Percentiles rank a stretch among this genome's conserved stretches.
These are phyloP conservation scores for Echinosophora koreensis DNA, from an alignment of 306 rosid species.

Conservation along the genomic window DNA sequence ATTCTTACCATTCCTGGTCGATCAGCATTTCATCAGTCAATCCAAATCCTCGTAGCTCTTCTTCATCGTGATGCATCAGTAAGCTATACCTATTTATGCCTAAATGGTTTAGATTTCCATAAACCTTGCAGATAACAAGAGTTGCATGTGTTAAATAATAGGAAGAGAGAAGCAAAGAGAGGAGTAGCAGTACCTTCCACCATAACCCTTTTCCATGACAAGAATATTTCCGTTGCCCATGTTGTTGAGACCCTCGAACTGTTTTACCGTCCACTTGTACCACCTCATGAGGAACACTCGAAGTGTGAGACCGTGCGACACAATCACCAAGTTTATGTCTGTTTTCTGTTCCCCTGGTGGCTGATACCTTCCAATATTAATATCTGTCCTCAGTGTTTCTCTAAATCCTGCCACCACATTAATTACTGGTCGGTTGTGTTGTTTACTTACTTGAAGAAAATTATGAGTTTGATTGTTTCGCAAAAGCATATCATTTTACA, in stretches of 20 bases:
- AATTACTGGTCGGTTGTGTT: background rate
- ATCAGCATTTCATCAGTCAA: constrained; percentile 81
- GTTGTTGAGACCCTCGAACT: constrained; percentile 75
- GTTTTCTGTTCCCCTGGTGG: constrained; percentile 71
- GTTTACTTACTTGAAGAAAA: background rate
- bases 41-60: constrained; percentile 78
- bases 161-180: background rate
- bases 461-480: background rate
- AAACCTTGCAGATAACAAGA: background rate
- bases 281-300: constrained; percentile 94
- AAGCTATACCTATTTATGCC: constrained; percentile 69
- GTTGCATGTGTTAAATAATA: background rate
- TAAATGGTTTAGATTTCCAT: background rate
- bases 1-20: constrained; percentile 79
- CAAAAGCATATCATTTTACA: background rate
- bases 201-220: constrained; percentile 86
- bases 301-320: constrained; percentile 86
- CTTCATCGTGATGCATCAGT: constrained; percentile 67
- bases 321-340: constrained; percentile 78
- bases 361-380: constrained; percentile 79
- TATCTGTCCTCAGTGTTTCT: constrained; percentile 84
- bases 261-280: constrained; percentile 92
- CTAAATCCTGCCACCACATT: constrained; percentile 68
- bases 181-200: constrained; percentile 68
- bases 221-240: constrained; percentile 68